Evolutionary conservation across 768 basidiomycete genomes (phyloP).

Genomic region (Leccinum barrowsii): DNA sequence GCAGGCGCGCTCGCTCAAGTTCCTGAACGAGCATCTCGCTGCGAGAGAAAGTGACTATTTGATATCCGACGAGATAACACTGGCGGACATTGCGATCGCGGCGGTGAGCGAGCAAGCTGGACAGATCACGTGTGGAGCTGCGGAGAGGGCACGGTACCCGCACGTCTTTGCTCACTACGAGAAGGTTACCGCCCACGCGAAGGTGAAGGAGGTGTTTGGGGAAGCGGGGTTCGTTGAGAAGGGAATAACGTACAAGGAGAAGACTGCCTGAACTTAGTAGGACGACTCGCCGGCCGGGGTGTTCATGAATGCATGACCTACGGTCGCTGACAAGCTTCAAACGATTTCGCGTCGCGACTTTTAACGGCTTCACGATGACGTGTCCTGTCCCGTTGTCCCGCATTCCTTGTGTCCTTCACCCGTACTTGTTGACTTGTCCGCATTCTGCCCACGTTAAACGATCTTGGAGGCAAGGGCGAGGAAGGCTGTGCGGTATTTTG

Average conservation of each 20-base stretch:
- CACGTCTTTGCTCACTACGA: constrained; percentile 25
- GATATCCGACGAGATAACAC: constrained; percentile 21
- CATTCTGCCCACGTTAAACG: too few relatives aligned
- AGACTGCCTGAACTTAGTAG: constrained; percentile 3
- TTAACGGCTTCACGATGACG: too few relatives aligned
- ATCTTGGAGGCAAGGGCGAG: too few relatives aligned
- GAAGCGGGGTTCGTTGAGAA: constrained; percentile 19
- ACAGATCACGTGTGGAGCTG: constrained; percentile 22
- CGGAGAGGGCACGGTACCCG: constrained; percentile 26
- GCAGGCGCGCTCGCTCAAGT: constrained; percentile 21
- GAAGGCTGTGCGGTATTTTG: too few relatives aligned
- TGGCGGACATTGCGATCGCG: constrained; percentile 27
- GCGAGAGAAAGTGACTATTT: constrained; percentile 19
- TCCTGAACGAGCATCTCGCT: constrained; percentile 25
- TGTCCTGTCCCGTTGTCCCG: too few relatives aligned
- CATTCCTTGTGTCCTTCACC: too few relatives aligned
- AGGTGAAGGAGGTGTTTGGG: constrained; percentile 18
- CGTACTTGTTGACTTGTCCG: too few relatives aligned
- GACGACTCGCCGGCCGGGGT: too few relatives aligned
- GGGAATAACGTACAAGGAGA: constrained; percentile 6
- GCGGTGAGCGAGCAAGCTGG: constrained; percentile 21
- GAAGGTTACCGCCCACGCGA: constrained; percentile 18
- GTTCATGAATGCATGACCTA: too few relatives aligned
- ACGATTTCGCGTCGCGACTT: neutral
- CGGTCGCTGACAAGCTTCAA: neutral